phyloP scores from a whole-genome alignment of 1,139 yeast genomes.

The Debaryomycetaceae sp. region DNA sequence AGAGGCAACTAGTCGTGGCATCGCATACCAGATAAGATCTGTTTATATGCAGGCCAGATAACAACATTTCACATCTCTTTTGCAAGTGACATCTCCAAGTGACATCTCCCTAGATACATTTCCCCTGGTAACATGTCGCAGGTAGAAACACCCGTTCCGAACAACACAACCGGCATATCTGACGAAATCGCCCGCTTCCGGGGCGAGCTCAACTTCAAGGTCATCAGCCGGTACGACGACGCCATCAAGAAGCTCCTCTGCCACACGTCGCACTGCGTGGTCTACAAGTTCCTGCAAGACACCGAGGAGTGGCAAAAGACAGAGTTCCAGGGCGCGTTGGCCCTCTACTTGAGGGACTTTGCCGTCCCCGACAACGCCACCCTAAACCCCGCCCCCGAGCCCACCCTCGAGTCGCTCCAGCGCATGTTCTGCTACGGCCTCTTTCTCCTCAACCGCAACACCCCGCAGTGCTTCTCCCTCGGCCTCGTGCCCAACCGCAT shows the following conservation, averaged over 20 bases:
- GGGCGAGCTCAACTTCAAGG: constrained; percentile 67
- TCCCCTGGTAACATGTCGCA: too few relatives aligned
- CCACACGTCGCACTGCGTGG: constrained; percentile 70
- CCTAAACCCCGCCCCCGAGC: constrained; percentile 4
- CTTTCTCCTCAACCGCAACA: constrained; percentile 62
- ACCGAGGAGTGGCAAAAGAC: constrained; percentile 71
- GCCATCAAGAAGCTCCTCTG: constrained; percentile 61
- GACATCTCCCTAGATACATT: too few relatives aligned
- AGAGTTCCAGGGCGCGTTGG: constrained; percentile 73
- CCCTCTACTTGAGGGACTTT: constrained; percentile 60
- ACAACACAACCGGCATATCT: too few relatives aligned
- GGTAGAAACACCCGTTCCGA: too few relatives aligned
- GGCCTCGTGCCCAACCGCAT: constrained; percentile 61
- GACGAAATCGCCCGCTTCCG: constrained; percentile 38
- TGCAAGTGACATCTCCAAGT: too few relatives aligned
- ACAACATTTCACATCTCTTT: too few relatives aligned
- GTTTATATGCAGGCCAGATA: too few relatives aligned
- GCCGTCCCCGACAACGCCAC: constrained; percentile 15
- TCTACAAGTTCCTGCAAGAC: constrained; percentile 58
- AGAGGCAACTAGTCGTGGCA: too few relatives aligned
- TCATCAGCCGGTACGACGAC: constrained; percentile 77
- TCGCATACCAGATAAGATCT: too few relatives aligned
- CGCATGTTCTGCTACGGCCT: constrained; percentile 65
- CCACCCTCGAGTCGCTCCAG: constrained; percentile 29
- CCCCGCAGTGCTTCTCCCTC: constrained; percentile 68